phyloP scores from a whole-genome alignment of 768 basidiomycete species.

The Leccinum disarticulatum region DNA sequence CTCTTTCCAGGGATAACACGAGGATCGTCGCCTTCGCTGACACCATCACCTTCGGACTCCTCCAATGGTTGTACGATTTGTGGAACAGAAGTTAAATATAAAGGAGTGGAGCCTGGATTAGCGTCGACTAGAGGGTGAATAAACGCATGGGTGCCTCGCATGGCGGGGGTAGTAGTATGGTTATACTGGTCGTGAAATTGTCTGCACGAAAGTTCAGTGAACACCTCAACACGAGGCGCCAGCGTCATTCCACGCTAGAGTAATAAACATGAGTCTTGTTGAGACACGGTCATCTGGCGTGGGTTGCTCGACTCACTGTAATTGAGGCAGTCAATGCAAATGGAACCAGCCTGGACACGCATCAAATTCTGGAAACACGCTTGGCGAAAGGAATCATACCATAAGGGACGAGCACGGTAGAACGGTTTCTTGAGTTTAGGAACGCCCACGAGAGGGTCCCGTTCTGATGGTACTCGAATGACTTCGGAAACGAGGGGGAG shows the following conservation, averaged over 20 bases:
- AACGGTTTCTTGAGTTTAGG: constrained; percentile 42
- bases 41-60: constrained; percentile 27
- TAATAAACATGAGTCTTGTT: constrained; percentile 12
- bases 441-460: constrained; percentile 31
- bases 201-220: constrained; percentile 73
- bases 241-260: constrained; percentile 75
- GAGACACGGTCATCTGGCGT: neutral
- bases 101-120: constrained; percentile 8
- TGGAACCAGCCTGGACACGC: constrained; percentile 60
- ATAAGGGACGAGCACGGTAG: constrained; percentile 50
- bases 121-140: constrained; percentile 7
- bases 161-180: constrained; percentile 21
- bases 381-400: constrained; percentile 29
- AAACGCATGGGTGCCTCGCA: neutral
- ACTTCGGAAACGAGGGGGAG: constrained; percentile 11
- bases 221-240: constrained; percentile 77
- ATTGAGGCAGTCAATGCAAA: constrained; percentile 65
- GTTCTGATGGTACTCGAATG: constrained; percentile 30
- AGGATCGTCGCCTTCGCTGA: constrained; percentile 39
- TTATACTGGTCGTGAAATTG: constrained; percentile 49
- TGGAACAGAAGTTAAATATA: constrained; percentile 13
- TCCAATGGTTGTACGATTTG: neutral
- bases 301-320: constrained; percentile 47
- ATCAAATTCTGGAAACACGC: constrained; percentile 7
- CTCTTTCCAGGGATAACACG: constrained; percentile 36